Percentiles rank a stretch among this genome's conserved stretches.
phyloP scores from a whole-genome alignment of 2,329 filamentous ascomycete species.

The Mycosphaerella arachidis region DNA sequence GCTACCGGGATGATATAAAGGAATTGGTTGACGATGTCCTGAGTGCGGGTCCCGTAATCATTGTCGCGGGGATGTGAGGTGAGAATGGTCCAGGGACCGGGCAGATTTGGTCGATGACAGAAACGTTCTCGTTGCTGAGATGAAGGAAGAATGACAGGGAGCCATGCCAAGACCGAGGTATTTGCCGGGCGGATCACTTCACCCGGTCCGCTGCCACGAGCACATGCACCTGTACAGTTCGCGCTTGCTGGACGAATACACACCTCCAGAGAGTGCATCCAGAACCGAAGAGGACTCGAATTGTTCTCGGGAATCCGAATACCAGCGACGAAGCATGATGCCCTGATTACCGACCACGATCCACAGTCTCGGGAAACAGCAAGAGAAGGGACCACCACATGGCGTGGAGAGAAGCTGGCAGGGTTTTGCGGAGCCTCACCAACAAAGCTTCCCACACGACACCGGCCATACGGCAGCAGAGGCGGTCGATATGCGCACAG shows the following conservation, averaged over 20 bases:
- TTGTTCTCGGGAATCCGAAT: not conserved
- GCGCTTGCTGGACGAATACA: not conserved
- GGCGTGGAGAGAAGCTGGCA: constrained; percentile 23
- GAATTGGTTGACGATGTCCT: constrained; percentile 40
- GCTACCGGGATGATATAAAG: constrained; percentile 38
- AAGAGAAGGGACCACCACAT: constrained; percentile 14
- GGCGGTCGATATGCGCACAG: constrained; percentile 22
- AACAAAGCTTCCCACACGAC: constrained; percentile 12
- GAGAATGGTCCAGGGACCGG: too few relatives aligned
- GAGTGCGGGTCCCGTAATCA: constrained; percentile 37
- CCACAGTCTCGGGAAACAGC: not conserved
- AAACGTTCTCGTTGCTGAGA: not conserved
- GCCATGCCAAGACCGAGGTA: not conserved
- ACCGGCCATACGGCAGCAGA: constrained; percentile 15
- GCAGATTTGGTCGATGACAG: not conserved
- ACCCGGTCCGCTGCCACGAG: not conserved
- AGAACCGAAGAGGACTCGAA: not conserved
- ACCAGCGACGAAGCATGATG: not conserved
- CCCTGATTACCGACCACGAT: not conserved
- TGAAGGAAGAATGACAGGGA: not conserved
- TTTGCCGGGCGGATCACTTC: not conserved
- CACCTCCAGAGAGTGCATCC: too few relatives aligned
- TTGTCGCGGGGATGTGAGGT: constrained; percentile 56
- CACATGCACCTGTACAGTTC: not conserved
- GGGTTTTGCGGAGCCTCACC: constrained; percentile 23